Evolutionary conservation across 768 basidiomycete genomes (phyloP).

Genomic region (Trametes cingulata): DNA sequence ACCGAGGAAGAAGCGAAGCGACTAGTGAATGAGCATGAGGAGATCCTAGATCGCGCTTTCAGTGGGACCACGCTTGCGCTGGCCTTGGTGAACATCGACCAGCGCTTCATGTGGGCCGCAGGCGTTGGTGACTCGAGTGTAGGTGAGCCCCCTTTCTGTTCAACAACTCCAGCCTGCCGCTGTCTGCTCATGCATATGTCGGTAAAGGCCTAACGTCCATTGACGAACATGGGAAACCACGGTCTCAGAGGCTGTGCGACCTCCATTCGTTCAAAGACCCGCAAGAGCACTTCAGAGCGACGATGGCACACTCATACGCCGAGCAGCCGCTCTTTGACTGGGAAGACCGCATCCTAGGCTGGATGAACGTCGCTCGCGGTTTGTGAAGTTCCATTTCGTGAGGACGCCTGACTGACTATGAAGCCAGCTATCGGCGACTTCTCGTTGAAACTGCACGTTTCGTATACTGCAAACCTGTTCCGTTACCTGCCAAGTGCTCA

Average conservation of each 20-base stretch:
- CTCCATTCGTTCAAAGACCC: not conserved
- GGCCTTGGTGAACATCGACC: slow-evolving; percentile 1
- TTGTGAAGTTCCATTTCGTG: not conserved
- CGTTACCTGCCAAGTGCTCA: not conserved
- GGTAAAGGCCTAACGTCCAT: not conserved
- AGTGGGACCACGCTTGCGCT: slow-evolving; percentile 3
- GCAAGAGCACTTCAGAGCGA: slow-evolving; percentile 3
- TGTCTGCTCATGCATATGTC: not conserved
- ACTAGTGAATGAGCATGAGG: not conserved
- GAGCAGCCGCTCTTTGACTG: not conserved
- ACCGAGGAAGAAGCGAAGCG: not conserved
- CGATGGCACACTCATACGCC: not conserved
- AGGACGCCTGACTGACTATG: too few species aligned
- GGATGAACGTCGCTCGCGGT: not conserved
- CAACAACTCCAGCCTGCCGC: not conserved
- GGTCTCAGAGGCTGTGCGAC: not conserved
- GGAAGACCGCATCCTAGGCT: not conserved
- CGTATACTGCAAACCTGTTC: not conserved
- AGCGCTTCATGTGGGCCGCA: slow-evolving; percentile 5
- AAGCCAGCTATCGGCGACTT: not conserved
- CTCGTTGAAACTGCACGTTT: not conserved
- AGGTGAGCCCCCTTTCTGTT: not conserved
- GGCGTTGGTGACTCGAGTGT: slow-evolving; percentile 4
- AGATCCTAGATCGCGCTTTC: slow-evolving; percentile 2
- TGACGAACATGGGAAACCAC: not conserved